Percentiles rank a stretch among this genome's conserved stretches.
Evolutionary conservation across 495 filamentous ascomycete species (phyloP).

Genomic region (Lasiosphaeria ovina): DNA sequence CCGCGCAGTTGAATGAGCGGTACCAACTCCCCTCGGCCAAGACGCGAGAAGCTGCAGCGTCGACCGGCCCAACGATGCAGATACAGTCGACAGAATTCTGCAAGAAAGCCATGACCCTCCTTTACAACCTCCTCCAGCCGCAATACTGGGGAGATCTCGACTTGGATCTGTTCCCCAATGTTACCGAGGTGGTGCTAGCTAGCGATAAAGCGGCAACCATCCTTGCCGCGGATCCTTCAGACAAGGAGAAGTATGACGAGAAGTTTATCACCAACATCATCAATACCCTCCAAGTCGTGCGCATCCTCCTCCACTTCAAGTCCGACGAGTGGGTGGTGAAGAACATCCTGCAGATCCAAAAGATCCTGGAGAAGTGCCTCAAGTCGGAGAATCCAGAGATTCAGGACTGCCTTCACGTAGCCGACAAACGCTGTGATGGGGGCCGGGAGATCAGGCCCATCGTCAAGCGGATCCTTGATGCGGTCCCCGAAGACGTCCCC

Average conservation of each 20-base stretch:
- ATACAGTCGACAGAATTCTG: slow-evolving; percentile 67
- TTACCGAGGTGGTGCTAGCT: slow-evolving; percentile 78
- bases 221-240: slow-evolving; percentile 73
- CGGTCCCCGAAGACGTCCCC: slow-evolving; percentile 81
- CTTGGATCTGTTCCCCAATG: slow-evolving; percentile 83
- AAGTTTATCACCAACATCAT: slow-evolving; percentile 78
- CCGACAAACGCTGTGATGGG: slow-evolving; percentile 64
- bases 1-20: slow-evolving; percentile 74
- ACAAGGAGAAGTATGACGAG: slow-evolving; percentile 83
- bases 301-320: slow-evolving; percentile 82
- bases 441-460: slow-evolving; percentile 62
- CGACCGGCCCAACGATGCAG: slow-evolving; percentile 49
- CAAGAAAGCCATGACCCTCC: slow-evolving; percentile 75
- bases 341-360: slow-evolving; percentile 74
- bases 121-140: slow-evolving; percentile 84
- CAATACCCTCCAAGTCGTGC: slow-evolving; percentile 87
- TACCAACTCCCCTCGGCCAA: slow-evolving; percentile 71
- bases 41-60: slow-evolving; percentile 50
- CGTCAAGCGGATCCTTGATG: slow-evolving; percentile 78
- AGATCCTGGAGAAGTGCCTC: slow-evolving; percentile 84
- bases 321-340: slow-evolving; percentile 84
- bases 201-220: slow-evolving; percentile 67
- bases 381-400: slow-evolving; percentile 85
- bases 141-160: slow-evolving; percentile 91
- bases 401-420: slow-evolving; percentile 81